Conservation (phyloP, 805 yeast genomes). For the Debaryomyces tyrocola region DNA sequence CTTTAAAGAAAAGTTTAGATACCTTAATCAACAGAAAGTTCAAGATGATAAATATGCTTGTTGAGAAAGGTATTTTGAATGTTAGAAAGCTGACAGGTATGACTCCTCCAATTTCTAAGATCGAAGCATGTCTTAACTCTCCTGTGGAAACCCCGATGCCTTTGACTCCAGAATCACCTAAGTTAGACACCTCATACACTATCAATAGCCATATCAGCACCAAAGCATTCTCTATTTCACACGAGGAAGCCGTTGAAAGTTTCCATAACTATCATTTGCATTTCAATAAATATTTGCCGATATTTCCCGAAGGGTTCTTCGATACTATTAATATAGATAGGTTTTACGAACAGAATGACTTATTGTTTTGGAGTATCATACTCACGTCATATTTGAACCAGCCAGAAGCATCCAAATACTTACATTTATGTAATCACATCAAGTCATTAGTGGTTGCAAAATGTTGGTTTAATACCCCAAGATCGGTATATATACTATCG, state of each 20-base stretch:
- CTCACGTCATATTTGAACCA: slow-evolving; percentile 32
- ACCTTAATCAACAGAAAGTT: slow-evolving; percentile 21
- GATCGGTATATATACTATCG: slow-evolving; percentile 39
- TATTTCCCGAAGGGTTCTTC: slow-evolving; percentile 26
- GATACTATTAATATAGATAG: slow-evolving; percentile 8
- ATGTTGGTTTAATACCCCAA: slow-evolving; percentile 47
- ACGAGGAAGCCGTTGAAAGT: slow-evolving; percentile 11
- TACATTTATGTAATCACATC: slow-evolving; percentile 28
- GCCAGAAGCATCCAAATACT: slow-evolving; percentile 17
- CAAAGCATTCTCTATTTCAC: slow-evolving; percentile 10
- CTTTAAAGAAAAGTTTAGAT: slow-evolving; percentile 22
- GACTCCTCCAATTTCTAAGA: slow-evolving; percentile 20
- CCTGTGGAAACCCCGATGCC: slow-evolving; percentile 8
- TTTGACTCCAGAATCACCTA: slow-evolving; percentile 2
- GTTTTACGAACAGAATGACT: slow-evolving; percentile 28
- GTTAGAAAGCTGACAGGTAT: background rate
- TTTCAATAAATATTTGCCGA: slow-evolving; percentile 34
- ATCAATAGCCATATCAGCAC: background rate
- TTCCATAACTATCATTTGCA: slow-evolving; percentile 23
- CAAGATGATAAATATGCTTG: slow-evolving; percentile 10
- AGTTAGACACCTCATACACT: background rate
- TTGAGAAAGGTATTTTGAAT: background rate
- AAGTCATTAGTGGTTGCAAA: slow-evolving; percentile 38
- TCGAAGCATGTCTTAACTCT: slow-evolving; percentile 22
- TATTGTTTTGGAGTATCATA: slow-evolving; percentile 43